These are phyloP conservation scores for Cyberlindnera euphorbiae DNA, from an alignment of 805 yeast genomes.

Conservation along the genomic window DNA sequence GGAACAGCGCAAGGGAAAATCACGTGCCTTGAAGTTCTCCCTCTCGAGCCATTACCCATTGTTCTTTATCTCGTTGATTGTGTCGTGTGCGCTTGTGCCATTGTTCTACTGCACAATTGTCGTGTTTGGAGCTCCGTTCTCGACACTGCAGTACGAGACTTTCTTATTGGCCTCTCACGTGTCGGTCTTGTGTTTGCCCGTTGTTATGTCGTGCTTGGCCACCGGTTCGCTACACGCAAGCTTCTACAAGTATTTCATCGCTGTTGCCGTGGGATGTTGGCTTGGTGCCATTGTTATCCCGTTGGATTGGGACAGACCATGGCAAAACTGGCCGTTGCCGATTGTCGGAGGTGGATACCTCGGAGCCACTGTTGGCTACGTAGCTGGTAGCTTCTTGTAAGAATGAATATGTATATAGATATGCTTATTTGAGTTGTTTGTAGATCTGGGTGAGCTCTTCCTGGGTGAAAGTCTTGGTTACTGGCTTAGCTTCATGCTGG, in stretches of 20 bases:
- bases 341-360: slow-evolving; percentile 69
- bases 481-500: slow-evolving; percentile 14
- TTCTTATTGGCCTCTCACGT: slow-evolving; percentile 57
- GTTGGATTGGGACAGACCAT: slow-evolving; percentile 94
- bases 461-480: slow-evolving; percentile 9
- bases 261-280: slow-evolving; percentile 70
- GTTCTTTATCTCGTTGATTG: slow-evolving; percentile 13
- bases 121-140: slow-evolving; percentile 78
- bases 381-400: slow-evolving; percentile 31
- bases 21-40: slow-evolving; percentile 5
- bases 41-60: slow-evolving; percentile 7
- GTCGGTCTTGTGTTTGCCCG: slow-evolving; percentile 54
- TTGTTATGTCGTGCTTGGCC: slow-evolving; percentile 54
- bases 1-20: slow-evolving; percentile 9
- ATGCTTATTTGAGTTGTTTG: slow-evolving; percentile 8
- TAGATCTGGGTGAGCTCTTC: slow-evolving; percentile 14
- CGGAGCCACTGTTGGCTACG: slow-evolving; percentile 66
- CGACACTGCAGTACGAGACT: slow-evolving; percentile 49
- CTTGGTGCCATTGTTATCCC: slow-evolving; percentile 92
- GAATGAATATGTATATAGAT: slow-evolving; percentile 1
- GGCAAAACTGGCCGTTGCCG: slow-evolving; percentile 97
- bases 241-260: slow-evolving; percentile 30
- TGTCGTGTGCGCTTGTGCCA: slow-evolving; percentile 24
- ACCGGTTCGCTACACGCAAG: slow-evolving; percentile 31
- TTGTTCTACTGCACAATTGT: slow-evolving; percentile 42